Percentiles rank a stretch among this genome's conserved stretches.
Evolutionary conservation across 2,329 filamentous ascomycete genomes (phyloP).

Genomic region (Plectosphaerella plurivora): DNA sequence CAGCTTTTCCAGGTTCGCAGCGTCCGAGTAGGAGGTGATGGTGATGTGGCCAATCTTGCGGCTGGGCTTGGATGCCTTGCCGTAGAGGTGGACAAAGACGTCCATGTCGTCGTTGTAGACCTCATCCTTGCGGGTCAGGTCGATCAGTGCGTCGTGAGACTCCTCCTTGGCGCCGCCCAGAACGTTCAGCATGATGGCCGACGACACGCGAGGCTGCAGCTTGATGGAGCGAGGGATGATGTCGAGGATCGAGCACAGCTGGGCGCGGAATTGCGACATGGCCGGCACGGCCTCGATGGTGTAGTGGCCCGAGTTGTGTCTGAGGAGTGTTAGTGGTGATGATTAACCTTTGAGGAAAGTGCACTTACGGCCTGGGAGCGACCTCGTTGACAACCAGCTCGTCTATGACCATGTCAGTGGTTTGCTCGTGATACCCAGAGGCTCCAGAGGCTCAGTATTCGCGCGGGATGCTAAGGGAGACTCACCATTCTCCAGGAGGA

Average conservation of each 20-base stretch:
- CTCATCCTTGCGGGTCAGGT: slow-evolving; percentile 31
- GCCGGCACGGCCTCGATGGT: slow-evolving; percentile 88
- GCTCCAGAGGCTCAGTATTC: too few species aligned
- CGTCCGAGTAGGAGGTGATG: slow-evolving; percentile 64
- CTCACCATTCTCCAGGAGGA: slow-evolving; percentile 68
- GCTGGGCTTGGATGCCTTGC: slow-evolving; percentile 80
- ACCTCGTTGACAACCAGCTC: slow-evolving; percentile 69
- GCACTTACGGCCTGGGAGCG: slow-evolving; percentile 53
- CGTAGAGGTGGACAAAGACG: slow-evolving; percentile 77
- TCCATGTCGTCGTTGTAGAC: slow-evolving; percentile 41
- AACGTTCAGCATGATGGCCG: slow-evolving; percentile 76
- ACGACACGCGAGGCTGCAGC: slow-evolving; percentile 54
- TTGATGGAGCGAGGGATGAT: slow-evolving; percentile 49
- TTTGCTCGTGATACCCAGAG: background rate
- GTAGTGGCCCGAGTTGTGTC: slow-evolving; percentile 90
- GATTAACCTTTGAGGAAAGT: slow-evolving; percentile 29
- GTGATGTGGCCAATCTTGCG: slow-evolving; percentile 97
- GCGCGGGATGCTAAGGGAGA: background rate
- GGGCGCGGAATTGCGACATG: slow-evolving; percentile 86
- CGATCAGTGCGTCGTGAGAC: slow-evolving; percentile 53
- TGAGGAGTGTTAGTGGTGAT: slow-evolving; percentile 5
- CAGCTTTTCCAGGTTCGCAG: slow-evolving; percentile 53
- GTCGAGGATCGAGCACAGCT: slow-evolving; percentile 78
- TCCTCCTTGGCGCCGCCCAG: slow-evolving; percentile 63
- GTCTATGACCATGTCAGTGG: slow-evolving; percentile 43